A percentile compares a stretch with the other conserved stretches of the same genome.
Conservation (phyloP, 352 stramenopile genomes). For the Pythium vanterpoolii region DNA sequence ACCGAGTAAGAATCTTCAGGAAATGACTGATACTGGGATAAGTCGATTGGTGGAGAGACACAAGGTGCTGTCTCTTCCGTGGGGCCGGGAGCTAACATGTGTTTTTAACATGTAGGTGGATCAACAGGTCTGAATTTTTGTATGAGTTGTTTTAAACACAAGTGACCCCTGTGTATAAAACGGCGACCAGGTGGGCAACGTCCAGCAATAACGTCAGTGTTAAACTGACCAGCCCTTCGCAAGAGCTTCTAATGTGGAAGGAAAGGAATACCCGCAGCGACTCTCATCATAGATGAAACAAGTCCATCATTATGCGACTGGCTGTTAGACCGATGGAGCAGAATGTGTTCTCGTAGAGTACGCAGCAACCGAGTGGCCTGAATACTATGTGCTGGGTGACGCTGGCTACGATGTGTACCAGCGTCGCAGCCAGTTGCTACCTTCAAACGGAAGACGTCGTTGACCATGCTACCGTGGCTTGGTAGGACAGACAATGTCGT, state of each 20-base stretch:
- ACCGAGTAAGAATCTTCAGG: neutral
- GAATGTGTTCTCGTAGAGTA: no score
- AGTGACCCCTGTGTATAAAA: neutral
- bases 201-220: neutral
- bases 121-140: neutral
- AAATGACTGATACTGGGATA: neutral
- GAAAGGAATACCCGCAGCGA: no score
- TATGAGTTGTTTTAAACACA: neutral
- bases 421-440: no score
- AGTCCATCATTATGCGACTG: no score
- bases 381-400: no score
- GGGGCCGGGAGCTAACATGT: neutral
- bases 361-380: no score
- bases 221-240: neutral
- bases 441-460: no score
- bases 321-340: no score
- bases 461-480: no score
- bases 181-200: neutral
- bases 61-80: neutral
- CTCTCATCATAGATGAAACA: no score
- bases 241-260: neutral
- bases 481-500: no score
- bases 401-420: no score
- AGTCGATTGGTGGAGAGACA: neutral
- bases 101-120: neutral